These are phyloP conservation scores for Acer campestre DNA, from an alignment of 345 rosid species.

Conservation along the genomic window DNA sequence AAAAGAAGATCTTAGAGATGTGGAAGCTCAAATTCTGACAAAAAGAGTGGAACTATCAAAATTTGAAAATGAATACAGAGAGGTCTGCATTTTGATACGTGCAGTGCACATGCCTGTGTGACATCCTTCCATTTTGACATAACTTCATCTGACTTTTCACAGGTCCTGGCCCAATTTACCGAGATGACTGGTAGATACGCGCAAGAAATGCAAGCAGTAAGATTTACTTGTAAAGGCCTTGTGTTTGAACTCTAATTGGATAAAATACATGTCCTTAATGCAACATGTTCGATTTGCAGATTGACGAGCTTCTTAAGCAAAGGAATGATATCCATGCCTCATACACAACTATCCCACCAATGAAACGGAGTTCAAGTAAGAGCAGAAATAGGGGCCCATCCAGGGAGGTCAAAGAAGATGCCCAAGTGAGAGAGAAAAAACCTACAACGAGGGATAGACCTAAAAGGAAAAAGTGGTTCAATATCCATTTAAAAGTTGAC, in stretches of 20 bases:
- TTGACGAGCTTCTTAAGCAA: conserved; percentile 85
- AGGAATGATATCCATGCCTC: conserved; percentile 82
- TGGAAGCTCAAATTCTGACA: conserved; percentile 82
- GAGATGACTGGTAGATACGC: conserved; percentile 93
- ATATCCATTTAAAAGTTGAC: conserved; percentile 76
- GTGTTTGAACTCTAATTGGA: conserved; percentile 3
- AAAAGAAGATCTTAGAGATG: conserved; percentile 79
- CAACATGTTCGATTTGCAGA: conserved; percentile 46
- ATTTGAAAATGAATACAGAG: conserved; percentile 94
- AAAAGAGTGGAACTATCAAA: conserved; percentile 84
- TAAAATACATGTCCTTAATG: not conserved
- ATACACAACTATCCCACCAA: conserved; percentile 60
- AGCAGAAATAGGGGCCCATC: conserved; percentile 56
- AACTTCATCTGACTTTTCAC: conserved; percentile 24
- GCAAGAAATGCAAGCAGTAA: conserved; percentile 90
- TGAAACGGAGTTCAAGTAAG: conserved; percentile 69
- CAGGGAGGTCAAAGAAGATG: conserved; percentile 67
- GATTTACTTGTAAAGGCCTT: conserved; percentile 26
- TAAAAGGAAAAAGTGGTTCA: conserved; percentile 91
- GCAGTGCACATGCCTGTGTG: conserved; percentile 8
- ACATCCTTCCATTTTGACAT: conserved; percentile 7
- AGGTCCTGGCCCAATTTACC: conserved; percentile 85
- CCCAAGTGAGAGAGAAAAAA: conserved; percentile 61
- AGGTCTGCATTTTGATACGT: conserved; percentile 43
- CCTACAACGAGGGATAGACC: conserved; percentile 50